Percentiles rank a stretch among this genome's conserved stretches.
phyloP scores from a whole-genome alignment of 371 early-diverging fungal genomes.

The Fennellomyces sp. region DNA sequence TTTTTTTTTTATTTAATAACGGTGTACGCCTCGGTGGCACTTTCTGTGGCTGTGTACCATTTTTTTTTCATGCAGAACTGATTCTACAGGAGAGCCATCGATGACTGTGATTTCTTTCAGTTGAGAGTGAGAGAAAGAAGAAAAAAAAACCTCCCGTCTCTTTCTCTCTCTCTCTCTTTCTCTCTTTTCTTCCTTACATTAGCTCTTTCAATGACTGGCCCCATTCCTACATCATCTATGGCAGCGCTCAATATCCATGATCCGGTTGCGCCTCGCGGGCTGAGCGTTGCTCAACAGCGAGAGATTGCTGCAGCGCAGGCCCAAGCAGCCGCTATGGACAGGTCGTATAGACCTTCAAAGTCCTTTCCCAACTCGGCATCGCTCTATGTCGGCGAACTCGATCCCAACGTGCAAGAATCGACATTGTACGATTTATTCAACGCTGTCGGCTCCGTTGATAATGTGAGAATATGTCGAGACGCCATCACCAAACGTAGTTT shows the following conservation, averaged over 20 bases:
- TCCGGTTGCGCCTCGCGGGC: slow-evolving; percentile 22
- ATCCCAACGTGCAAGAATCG: slow-evolving; percentile 91
- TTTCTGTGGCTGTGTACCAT: too few species aligned
- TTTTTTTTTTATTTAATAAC: too few species aligned
- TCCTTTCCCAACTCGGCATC: slow-evolving; percentile 50
- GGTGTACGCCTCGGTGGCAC: too few species aligned
- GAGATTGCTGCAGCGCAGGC: slow-evolving; percentile 45
- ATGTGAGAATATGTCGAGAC: slow-evolving; percentile 96
- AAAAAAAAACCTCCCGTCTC: not conserved
- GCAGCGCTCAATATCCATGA: slow-evolving; percentile 8
- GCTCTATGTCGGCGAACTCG: slow-evolving; percentile 91
- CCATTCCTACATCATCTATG: slow-evolving; percentile 5
- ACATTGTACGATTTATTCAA: slow-evolving; percentile 92
- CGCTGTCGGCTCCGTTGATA: slow-evolving; percentile 88
- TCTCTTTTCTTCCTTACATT: not conserved
- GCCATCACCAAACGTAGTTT: slow-evolving; percentile 92
- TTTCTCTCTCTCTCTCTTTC: not conserved
- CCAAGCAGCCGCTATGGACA: slow-evolving; percentile 23
- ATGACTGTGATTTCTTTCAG: too few species aligned
- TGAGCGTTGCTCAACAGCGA: slow-evolving; percentile 39
- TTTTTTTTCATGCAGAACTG: too few species aligned
- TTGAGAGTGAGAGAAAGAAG: not conserved
- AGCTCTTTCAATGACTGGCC: not conserved
- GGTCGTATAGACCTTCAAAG: slow-evolving; percentile 22
- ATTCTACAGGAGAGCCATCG: too few species aligned